Base-by-base conservation (phyloP, 257 asterid genomes). In the Prunella vulgaris region DNA sequence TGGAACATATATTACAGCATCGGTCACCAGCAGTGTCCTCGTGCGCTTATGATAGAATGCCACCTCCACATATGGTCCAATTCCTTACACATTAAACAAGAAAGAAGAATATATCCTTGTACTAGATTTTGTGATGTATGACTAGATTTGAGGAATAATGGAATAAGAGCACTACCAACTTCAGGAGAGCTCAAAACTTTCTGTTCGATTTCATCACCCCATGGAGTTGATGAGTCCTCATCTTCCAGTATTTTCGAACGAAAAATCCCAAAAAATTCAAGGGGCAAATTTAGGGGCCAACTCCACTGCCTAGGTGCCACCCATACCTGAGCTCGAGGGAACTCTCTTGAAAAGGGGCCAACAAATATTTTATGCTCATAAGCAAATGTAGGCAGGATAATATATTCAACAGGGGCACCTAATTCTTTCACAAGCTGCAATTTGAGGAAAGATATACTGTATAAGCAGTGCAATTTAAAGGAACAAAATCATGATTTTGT, bases 251-350 rank as follows among this genome's bases (percentile, higher is more conserved):
- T 81, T 63, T 77, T 85, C 72, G 98, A 83, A 22, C 94, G 87
- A 71, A 93, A 93, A 64, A 93, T 84, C 73, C 98, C 98, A 58
- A 90, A 93, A 81, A 93, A 93, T 65, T 90, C 96, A 21, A 90
- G 95, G 40, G 95, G 97, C 66, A 93, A 72, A 72, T 93, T 93
- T 35, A 93, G 68, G 40, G 98, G 98, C 95, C 97, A 88, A 74
- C 97, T 93, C 98, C 98, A 90, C 74, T 93, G 98, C 81, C 98
- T 82, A 27, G 98, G 98, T 10, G 98, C 96, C 48, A 93, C 97
- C 97, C 98, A 93, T n/a, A 90, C 88, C 80, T 82, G 87, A 62
- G 97, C 97, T 74, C 20, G 57, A 13, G 96, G 96, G 61, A 93
- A 93, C 85, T 93, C 86, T 82, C 98, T 88, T 10, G 97, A 93